Evolutionary conservation across 208 protist species (phyloP), one percentile per base, ranked within the genome.

Genomic region (Polymyxa betae): DNA sequence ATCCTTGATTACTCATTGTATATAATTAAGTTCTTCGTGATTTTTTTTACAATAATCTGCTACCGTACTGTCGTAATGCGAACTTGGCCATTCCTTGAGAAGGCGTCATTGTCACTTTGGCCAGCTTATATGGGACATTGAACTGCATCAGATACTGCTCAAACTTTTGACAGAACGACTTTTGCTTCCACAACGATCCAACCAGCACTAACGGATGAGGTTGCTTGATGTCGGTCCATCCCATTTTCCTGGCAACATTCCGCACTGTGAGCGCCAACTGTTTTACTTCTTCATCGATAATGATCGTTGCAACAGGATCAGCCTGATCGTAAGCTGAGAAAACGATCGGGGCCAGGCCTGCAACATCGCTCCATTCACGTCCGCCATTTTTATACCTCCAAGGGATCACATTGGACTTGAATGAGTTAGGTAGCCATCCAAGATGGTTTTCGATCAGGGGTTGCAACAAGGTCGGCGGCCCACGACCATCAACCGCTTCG

Each of bases 161-260:
- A 35, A 82, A 82, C 72, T 20, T 5, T 5, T 82, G 5, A 5
- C n/a, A n/a, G 16, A 82, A 38, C 10, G n/a, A 40, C 35, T 35
- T 12, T 35, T 82, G 72, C 72, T 82, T 82, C 72, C 72, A 82
- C 35, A 82, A n/a, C 16, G 72, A 82, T 12, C 72, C 72, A n/a
- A 82, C 72, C 12, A 82, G n/a, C 5, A 82, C 72, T 16, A 82
- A n/a, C 5, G 72, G n/a, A 5, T n/a, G n/a, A 35, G 72, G 72
- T 35, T 5, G 72, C 5, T 35, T 29, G 54, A 32, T n/a, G 5
- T 35, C 72, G 5, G n/a, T 5, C 72, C 72, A 82, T 35, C 72
- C 72, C 72, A 82, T 82, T 82, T 82, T 82, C 35, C 72, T 82
- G 5, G 72, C 72, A 5, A 82, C 72, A 35, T 5, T 82, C 35